These are phyloP conservation scores for Lachnellula cervina DNA, from an alignment of 2,329 filamentous ascomycete genomes.

Conservation along the genomic window DNA sequence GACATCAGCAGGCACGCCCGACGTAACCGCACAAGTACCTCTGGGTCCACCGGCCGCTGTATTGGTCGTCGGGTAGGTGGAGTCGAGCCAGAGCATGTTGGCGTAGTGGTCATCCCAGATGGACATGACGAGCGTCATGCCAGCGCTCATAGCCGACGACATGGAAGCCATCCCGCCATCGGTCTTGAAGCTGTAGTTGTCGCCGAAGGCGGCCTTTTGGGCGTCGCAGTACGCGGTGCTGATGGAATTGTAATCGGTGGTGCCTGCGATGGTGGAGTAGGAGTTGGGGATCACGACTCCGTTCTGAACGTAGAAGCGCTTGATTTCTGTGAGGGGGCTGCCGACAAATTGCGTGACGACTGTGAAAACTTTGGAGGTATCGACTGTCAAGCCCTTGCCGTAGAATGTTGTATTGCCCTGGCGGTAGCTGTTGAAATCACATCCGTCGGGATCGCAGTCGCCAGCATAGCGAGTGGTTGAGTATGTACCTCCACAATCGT, in stretches of 20 bases:
- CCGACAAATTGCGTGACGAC: conserved; percentile 58
- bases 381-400: conserved; percentile 48
- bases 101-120: conserved; percentile 53
- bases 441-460: conserved; percentile 56
- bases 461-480: conserved; percentile 46
- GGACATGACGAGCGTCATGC: conserved; percentile 62
- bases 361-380: conserved; percentile 49
- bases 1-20: conserved; percentile 47
- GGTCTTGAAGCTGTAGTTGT: conserved; percentile 46
- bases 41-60: conserved; percentile 45
- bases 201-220: conserved; percentile 52
- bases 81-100: conserved; percentile 74
- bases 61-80: conserved; percentile 51
- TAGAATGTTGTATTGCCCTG: conserved; percentile 53
- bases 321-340: conserved; percentile 42
- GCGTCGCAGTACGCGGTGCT: conserved; percentile 51
- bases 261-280: conserved; percentile 39
- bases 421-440: conserved; percentile 58
- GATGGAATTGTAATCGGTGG: conserved; percentile 46
- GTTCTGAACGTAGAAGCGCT: conserved; percentile 37
- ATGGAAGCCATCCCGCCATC: conserved; percentile 54
- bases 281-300: conserved; percentile 49
- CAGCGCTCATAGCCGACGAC: conserved; percentile 47
- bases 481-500: conserved; percentile 36
- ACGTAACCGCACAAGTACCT: conserved; percentile 48